Conservation (phyloP, 2,329 filamentous ascomycete species). For the Scedosporium minutisporum region DNA sequence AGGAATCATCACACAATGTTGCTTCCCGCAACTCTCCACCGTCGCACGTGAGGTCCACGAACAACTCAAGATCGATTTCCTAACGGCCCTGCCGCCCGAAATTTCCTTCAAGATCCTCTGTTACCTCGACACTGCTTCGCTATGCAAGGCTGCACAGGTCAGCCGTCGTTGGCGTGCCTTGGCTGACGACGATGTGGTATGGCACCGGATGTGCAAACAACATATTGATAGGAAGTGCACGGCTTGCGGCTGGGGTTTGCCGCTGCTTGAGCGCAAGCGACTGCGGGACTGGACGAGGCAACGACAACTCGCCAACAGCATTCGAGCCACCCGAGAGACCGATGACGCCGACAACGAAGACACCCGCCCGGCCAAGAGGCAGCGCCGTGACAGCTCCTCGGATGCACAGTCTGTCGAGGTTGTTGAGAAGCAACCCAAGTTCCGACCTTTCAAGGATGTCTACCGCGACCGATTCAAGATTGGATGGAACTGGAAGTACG, state of each 20-base stretch:
- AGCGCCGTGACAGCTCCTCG: slow-evolving; percentile 16
- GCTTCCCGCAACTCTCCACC: slow-evolving; percentile 91
- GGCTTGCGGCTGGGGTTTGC: slow-evolving; percentile 92
- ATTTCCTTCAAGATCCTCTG: slow-evolving; percentile 89
- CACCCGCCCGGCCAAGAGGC: slow-evolving; percentile 23
- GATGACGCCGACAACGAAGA: slow-evolving; percentile 18
- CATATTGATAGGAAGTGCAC: slow-evolving; percentile 90
- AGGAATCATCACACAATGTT: slow-evolving; percentile 91
- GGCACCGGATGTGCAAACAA: slow-evolving; percentile 96
- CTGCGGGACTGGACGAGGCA: slow-evolving; percentile 79
- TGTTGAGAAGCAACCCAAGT: slow-evolving; percentile 35
- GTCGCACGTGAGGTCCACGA: slow-evolving; percentile 86
- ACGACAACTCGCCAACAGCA: slow-evolving; percentile 49
- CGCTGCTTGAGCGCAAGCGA: slow-evolving; percentile 78
- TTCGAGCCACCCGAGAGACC: slow-evolving; percentile 8
- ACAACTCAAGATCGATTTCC: slow-evolving; percentile 94
- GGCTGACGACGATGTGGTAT: slow-evolving; percentile 95
- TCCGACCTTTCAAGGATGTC: slow-evolving; percentile 84
- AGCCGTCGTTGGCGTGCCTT: slow-evolving; percentile 78
- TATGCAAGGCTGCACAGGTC: slow-evolving; percentile 94
- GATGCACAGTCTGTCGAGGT: slow-evolving; percentile 16
- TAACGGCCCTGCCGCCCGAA: slow-evolving; percentile 79
- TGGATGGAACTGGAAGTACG: slow-evolving; percentile 95
- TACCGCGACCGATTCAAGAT: slow-evolving; percentile 95
- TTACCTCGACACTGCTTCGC: slow-evolving; percentile 83